phyloP scores from a whole-genome alignment of 805 yeast genomes.

The Pichia deserticola region DNA sequence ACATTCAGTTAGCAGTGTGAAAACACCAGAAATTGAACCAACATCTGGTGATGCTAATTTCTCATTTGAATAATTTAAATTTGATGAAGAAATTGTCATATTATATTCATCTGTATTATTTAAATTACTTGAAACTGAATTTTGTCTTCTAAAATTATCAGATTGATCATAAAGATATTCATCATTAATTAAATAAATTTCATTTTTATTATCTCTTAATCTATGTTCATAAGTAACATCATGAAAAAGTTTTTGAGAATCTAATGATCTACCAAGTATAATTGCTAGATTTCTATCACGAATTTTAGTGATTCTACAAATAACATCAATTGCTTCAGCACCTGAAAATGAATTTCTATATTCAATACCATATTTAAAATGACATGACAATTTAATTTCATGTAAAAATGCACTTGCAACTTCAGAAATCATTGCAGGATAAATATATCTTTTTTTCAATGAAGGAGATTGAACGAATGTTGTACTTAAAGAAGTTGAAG shows the following conservation, averaged over 20 bases:
- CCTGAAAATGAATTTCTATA: constrained; percentile 94
- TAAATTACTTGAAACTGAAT: constrained; percentile 21
- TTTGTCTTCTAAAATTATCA: constrained; percentile 19
- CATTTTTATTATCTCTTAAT: constrained; percentile 77
- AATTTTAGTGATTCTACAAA: constrained; percentile 78
- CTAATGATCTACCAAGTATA: constrained; percentile 81
- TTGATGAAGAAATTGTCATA: neutral
- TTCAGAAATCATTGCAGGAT: constrained; percentile 82
- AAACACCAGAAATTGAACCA: constrained; percentile 72
- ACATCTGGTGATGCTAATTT: neutral
- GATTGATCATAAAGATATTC: constrained; percentile 29
- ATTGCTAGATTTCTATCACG: constrained; percentile 88
- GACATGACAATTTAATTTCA: constrained; percentile 60
- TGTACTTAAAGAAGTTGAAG: constrained; percentile 25
- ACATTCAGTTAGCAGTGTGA: constrained; percentile 87
- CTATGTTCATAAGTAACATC: constrained; percentile 95
- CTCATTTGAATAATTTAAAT: constrained; percentile 1
- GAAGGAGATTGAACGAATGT: constrained; percentile 41
- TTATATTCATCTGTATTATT: constrained; percentile 11
- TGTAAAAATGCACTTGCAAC: constrained; percentile 78
- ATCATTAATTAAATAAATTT: constrained; percentile 78
- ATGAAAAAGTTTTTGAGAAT: constrained; percentile 89
- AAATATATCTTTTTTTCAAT: constrained; percentile 37
- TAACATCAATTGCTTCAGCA: constrained; percentile 85
- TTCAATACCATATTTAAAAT: constrained; percentile 83